Base-by-base conservation (phyloP, 2,329 filamentous ascomycete species). In the Rutstroemia sp. region DNA sequence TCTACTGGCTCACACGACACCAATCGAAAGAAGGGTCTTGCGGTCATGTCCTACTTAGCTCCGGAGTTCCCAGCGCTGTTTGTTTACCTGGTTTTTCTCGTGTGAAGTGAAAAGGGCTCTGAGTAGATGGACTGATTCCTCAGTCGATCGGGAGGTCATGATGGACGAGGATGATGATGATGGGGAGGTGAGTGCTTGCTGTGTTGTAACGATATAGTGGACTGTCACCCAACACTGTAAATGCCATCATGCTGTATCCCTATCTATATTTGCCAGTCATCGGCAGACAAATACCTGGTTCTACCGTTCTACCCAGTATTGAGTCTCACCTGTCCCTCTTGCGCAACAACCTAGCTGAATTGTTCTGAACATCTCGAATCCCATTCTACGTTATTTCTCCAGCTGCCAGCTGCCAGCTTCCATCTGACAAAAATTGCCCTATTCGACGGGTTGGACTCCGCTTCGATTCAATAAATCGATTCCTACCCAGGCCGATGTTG, bases 11-110 rank as follows among this genome's bases (percentile, higher is more conserved):
- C 7, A 37, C 39, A 21, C n/a, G 18, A 38, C 46, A 50, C 52
- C 44, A 54, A 54, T 54, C 19, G 18, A 34, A 14, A 25, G 52
- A 55, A 55, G 49, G 38, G 46, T 50, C 52, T 55, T 55, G 18
- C 49, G 52, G 49, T 55, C 52, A 55, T 44, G 52, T 55, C 52
- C 52, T 42, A 47, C 52, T 44, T 44, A 34, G n/a, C 25, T 18
- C 38, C 38, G 46, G 25, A 37, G 46, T 42, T 50, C 37, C 37
- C 38, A 42, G 48, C 41, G 6, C 45, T 44, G 25, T 55, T 55
- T 55, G 18, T 25, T 50, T 55, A 55, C 38, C 50, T 50, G 46
- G 5, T 50, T 55, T 30, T 41, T 9, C 39, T 44, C 8, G n/a
- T 49, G 52, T 39, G 34, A 44, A 54, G 27, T 49, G 41, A 25